Conservation (phyloP, 1,284 basidiomycete species). For the Thelephora terrestris region DNA sequence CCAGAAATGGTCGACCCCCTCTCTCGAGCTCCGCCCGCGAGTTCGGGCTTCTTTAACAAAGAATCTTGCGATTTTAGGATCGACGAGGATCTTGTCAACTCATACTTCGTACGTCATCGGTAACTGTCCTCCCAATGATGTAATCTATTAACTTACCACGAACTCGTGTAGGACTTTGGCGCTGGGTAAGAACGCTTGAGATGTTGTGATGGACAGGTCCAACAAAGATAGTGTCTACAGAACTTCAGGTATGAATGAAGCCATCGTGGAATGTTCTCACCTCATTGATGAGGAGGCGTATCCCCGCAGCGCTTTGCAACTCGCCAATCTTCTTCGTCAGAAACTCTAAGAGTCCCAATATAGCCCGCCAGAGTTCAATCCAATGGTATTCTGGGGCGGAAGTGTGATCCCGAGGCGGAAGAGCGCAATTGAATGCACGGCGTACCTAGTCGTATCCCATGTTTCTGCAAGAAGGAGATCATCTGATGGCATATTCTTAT, state of each 20-base stretch:
- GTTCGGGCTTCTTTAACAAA: conserved; percentile 31
- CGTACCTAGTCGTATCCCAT: conserved; percentile 42
- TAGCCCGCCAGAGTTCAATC: conserved; percentile 49
- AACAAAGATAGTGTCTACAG: conserved; percentile 38
- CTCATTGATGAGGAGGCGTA: conserved; percentile 42
- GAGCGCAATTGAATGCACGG: neutral
- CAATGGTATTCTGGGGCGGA: conserved; percentile 46
- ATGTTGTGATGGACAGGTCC: conserved; percentile 36
- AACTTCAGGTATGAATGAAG: neutral
- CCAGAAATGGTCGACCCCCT: neutral
- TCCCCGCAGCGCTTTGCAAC: conserved; percentile 36
- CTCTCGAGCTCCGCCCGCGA: conserved; percentile 12
- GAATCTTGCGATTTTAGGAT: conserved; percentile 36
- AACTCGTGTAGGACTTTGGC: conserved; percentile 45
- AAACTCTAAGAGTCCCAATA: conserved; percentile 45
- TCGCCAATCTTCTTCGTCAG: conserved; percentile 39
- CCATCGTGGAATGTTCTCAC: conserved; percentile 21
- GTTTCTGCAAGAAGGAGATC: conserved; percentile 44
- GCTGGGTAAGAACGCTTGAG: conserved; percentile 40
- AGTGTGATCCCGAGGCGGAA: neutral
- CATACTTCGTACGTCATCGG: conserved; percentile 36
- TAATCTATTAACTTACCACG: conserved; percentile 33
- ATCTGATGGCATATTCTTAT: conserved; percentile 41
- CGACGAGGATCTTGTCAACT: conserved; percentile 44
- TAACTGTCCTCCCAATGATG: neutral